Evolutionary conservation across 306 rosid genomes (phyloP), one percentile per base, ranked within the genome.

Genomic region (Acmispon strigosus): DNA sequence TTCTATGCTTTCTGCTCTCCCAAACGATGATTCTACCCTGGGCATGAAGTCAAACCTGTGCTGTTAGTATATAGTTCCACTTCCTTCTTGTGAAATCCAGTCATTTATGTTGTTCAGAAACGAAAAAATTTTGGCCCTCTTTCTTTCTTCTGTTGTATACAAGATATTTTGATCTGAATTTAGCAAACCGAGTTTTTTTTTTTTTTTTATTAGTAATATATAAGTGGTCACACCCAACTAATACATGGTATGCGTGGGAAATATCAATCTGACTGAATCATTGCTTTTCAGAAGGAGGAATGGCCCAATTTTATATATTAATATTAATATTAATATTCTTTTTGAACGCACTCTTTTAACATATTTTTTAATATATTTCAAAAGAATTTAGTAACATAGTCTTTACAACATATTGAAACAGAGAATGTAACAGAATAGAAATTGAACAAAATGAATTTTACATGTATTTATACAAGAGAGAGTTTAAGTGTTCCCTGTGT

Each of bases 21-120:
- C 76, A 47, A 57, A 61, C 45, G 63, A 71, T 52, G 59, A 67
- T 66, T 10, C 24, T 57, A 14, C 57, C 52, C 60, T 70, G 62
- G 56, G 18, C 75, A 51, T 34, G 42, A 65, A 64, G 73, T 53
- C 12, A 78, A 34, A 12, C 24, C 2, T 71, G 22, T 71, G 75
- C 50, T 66, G 74, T 75, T 82, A 64, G 47, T 59, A 75, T 53
- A 53, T 67, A 62, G 58, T 62, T 66, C 32, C 71, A 36, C 20
- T 62, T 69, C 60, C 4, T 24, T 51, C 45, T 50, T 65, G 32
- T 65, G 36, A 49, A 44, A 36, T 76, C 71, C 63, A 45, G 43
- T 27, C 73, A 13, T 51, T 57, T 70, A 27, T 75, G 75, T 50
- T 70, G 78, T 64, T 3, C 8, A 52, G 74, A 53, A 18, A 54